A percentile compares a stretch with the other conserved stretches of the same genome.
Conservation (phyloP, 306 rosid species). For the Lotus japonicus region DNA sequence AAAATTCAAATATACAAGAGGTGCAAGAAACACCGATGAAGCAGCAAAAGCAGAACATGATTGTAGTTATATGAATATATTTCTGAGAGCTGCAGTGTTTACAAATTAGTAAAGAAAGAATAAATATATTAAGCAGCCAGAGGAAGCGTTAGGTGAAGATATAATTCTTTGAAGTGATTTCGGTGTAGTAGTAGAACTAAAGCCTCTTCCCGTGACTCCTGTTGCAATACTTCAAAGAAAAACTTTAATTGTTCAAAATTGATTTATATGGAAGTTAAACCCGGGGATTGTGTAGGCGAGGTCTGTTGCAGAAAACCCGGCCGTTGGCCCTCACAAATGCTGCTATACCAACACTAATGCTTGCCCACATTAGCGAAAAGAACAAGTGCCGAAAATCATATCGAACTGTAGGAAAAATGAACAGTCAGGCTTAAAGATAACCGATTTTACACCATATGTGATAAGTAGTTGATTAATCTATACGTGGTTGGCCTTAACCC, state of each 20-base stretch:
- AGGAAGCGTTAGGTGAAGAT: constrained; percentile 5
- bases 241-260: constrained; percentile 1
- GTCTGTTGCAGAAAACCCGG: constrained; percentile 88
- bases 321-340: constrained; percentile 88
- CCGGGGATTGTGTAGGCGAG: constrained; percentile 71
- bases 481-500: not conserved
- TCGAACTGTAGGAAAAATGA: constrained; percentile 42
- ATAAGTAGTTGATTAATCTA: not conserved
- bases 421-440: not conserved
- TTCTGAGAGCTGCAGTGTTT: constrained; percentile 19
- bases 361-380: constrained; percentile 82
- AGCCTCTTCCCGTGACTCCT: constrained; percentile 12
- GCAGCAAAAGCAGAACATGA: constrained; percentile 18
- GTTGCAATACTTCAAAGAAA: constrained; percentile 19
- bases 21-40: constrained; percentile 10
- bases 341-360: constrained; percentile 67
- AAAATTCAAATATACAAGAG: constrained; percentile 25
- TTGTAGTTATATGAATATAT: constrained; percentile 18
- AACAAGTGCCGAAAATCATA: constrained; percentile 75
- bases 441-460: constrained; percentile 1
- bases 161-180: constrained; percentile 20
- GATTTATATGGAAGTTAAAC: constrained; percentile 19
- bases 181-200: not conserved
- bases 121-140: constrained; percentile 23
- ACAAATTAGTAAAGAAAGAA: constrained; percentile 28